Base-by-base conservation (phyloP, 805 yeast genomes). In the Blastobotrys peoriensis region DNA sequence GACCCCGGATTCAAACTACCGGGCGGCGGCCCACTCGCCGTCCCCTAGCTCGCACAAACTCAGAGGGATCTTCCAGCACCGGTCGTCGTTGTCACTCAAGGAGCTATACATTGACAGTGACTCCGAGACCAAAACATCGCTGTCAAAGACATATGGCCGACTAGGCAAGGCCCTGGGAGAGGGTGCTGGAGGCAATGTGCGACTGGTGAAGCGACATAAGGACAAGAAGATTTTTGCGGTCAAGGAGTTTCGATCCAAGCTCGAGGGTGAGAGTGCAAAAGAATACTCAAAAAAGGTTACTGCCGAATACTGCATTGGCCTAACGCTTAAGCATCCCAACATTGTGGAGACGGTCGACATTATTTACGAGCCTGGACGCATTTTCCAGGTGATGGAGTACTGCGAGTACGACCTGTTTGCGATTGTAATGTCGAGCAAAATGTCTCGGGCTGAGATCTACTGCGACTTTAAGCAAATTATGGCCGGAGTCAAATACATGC, bases 171-270 rank as follows among this genome's bases (percentile, higher is more conserved):
- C 78, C 47, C 71, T 89, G 39, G 97, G 96, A 44, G 93, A 93
- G 17, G 97, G 97, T 43, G 96, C 96, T 2, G 97, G 97, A 40
- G 97, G 97, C 3, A 75, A 83, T 13, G 97, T 89, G 27, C 79
- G 80, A 56, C 69, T 88, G 40, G 82, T 86, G 38, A 80, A 73
- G 42, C 67, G 95, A 53, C 64, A 75, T 3, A 64, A 75, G 1
- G 96, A 88, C 64, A 67, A 70, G 23, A 75, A 79, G 55, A 75
- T 85, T 1, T 88, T 86, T 70, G 97, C 97, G 0, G 96, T 89
- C 19, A 89, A 89, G 63, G 96, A 89, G 64, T 89, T 88, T 61
- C 75, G 96, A 52, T 76, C 86, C 15, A 79, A 82, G 59, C 80
- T 82, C 52, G 73, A 75, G 35, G 76, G 76, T 44, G 97, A 89